Evolutionary conservation across 345 rosid species (phyloP).

Genomic region (Psidium guajava): DNA sequence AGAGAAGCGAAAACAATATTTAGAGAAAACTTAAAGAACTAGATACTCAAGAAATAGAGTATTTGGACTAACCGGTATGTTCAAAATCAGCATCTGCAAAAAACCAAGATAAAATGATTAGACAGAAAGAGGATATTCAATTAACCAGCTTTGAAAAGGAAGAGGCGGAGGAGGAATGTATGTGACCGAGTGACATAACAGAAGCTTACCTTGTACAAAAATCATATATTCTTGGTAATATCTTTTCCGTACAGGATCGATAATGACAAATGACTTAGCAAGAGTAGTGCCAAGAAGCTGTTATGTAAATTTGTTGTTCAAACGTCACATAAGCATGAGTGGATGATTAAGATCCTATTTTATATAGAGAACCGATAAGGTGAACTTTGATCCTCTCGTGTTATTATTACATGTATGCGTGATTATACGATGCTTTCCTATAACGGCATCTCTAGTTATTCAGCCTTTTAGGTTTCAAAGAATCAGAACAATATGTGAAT

Average conservation of each 20-base stretch:
- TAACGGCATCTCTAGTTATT: neutral
- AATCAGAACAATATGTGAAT: neutral
- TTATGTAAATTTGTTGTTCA: neutral
- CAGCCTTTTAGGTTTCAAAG: neutral
- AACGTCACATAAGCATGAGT: neutral
- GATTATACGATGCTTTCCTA: neutral
- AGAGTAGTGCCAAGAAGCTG: neutral
- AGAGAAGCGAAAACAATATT: neutral
- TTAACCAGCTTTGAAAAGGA: neutral
- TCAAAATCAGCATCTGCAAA: slow-evolving; percentile 74
- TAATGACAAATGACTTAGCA: neutral
- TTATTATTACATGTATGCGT: neutral
- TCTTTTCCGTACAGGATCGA: neutral
- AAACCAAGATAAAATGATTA: slow-evolving; percentile 4
- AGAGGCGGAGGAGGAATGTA: neutral
- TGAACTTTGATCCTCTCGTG: neutral
- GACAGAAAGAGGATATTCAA: neutral
- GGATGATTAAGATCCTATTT: neutral
- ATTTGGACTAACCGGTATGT: slow-evolving; percentile 59
- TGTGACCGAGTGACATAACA: neutral
- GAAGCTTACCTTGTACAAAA: neutral
- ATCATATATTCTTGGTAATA: neutral
- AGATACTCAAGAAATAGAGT: neutral
- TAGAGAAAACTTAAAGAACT: neutral
- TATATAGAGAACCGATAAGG: neutral